Conservation (phyloP, 1,284 basidiomycete genomes). For the Thecaphora thlaspeos region DNA sequence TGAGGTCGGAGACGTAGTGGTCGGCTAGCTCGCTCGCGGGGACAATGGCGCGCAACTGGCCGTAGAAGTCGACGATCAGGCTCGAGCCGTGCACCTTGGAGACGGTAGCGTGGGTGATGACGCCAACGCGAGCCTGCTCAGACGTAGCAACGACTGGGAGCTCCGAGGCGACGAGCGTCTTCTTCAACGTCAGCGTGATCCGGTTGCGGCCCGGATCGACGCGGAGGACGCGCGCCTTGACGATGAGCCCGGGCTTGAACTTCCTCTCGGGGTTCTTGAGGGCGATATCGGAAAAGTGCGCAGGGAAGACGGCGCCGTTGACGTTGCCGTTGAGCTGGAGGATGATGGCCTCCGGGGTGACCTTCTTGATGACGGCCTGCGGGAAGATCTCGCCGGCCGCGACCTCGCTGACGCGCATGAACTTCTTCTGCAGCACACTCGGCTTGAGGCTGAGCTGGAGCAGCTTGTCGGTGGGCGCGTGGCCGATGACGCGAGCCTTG, state of each 20-base stretch:
- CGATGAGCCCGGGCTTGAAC: constrained; percentile 78
- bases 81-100: constrained; percentile 55
- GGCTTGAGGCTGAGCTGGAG: constrained; percentile 81
- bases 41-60: constrained; percentile 79
- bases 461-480: constrained; percentile 82
- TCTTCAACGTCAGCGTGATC: constrained; percentile 86
- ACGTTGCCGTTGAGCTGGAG: constrained; percentile 50
- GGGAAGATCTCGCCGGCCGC: constrained; percentile 45
- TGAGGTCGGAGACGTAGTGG: constrained; percentile 27
- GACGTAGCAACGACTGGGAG: constrained; percentile 66
- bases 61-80: constrained; percentile 64
- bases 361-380: constrained; percentile 41
- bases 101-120: constrained; percentile 79
- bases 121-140: constrained; percentile 68
- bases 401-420: constrained; percentile 81
- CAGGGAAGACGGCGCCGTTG: constrained; percentile 89
- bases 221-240: constrained; percentile 86
- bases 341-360: constrained; percentile 48
- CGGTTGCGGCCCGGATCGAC: constrained; percentile 80
- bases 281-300: constrained; percentile 82
- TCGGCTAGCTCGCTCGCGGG: constrained; percentile 58
- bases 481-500: constrained; percentile 83
- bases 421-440: constrained; percentile 80
- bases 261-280: constrained; percentile 72
- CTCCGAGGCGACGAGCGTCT: constrained; percentile 77